A percentile compares a stretch with the other conserved stretches of the same genome.
phyloP scores from a whole-genome alignment of 345 rosid genomes.

The Psidium guajava region DNA sequence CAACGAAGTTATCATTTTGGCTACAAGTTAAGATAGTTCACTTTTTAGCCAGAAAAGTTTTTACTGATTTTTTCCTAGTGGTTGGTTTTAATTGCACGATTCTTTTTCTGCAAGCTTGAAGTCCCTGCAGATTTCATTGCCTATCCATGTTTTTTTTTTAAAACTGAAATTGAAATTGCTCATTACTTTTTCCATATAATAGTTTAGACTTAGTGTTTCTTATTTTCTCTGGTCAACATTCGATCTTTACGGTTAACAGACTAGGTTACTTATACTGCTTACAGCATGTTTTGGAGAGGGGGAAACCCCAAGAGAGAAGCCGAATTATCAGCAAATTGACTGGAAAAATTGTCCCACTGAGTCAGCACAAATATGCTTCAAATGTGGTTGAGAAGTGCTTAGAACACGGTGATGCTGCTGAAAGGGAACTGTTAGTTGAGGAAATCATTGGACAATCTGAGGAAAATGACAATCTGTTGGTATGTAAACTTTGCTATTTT shows the following conservation, averaged over 20 bases:
- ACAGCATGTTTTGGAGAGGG: conserved; percentile 95
- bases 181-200: not conserved
- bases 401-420: conserved; percentile 59
- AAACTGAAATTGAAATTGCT: not conserved
- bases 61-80: not conserved
- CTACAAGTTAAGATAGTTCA: not conserved
- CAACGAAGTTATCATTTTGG: not conserved
- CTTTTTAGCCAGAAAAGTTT: not conserved
- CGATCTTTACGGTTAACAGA: not conserved
- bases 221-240: not conserved
- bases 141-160: not conserved
- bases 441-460: conserved; percentile 74
- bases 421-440: conserved; percentile 65
- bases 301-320: conserved; percentile 64
- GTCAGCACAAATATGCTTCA: conserved; percentile 97
- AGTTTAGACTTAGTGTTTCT: not conserved
- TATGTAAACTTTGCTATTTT: conserved; percentile 12
- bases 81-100: not conserved
- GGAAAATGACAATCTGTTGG: conserved; percentile 79
- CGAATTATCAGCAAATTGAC: conserved; percentile 62
- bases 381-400: conserved; percentile 96
- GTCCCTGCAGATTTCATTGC: not conserved
- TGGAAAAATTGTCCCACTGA: conserved; percentile 80
- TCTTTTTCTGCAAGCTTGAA: not conserved
- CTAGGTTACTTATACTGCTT: not conserved